These are phyloP conservation scores for Dothideomycetes sp. DNA, from an alignment of 2,329 filamentous ascomycete genomes.

Conservation along the genomic window DNA sequence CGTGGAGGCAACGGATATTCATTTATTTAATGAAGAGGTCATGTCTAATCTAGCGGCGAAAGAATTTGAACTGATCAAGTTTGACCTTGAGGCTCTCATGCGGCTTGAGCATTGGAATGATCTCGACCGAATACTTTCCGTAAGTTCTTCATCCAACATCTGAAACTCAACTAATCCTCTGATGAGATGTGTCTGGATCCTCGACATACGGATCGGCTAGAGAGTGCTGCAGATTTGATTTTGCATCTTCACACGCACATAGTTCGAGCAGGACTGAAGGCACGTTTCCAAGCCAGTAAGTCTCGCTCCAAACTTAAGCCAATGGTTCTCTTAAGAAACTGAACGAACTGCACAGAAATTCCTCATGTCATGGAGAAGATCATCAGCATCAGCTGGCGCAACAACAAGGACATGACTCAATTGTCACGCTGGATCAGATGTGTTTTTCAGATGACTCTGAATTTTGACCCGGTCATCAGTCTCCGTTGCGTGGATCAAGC, in stretches of 20 bases:
- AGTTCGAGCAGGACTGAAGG: slow-evolving; percentile 20
- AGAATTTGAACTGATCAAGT: slow-evolving; percentile 57
- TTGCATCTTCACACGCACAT: slow-evolving; percentile 34
- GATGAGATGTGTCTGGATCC: slow-evolving; percentile 7
- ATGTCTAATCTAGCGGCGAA: slow-evolving; percentile 47
- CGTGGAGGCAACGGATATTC: slow-evolving; percentile 29
- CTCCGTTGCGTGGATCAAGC: slow-evolving; percentile 58
- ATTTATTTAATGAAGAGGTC: slow-evolving; percentile 27
- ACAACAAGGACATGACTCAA: slow-evolving; percentile 45
- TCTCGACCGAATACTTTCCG: slow-evolving; percentile 51
- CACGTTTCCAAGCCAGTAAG: slow-evolving; percentile 22
- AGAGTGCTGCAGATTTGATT: slow-evolving; percentile 39
- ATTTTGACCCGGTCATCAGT: slow-evolving; percentile 19
- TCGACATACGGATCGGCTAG: slow-evolving; percentile 30
- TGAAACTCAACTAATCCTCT: not conserved
- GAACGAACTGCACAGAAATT: slow-evolving; percentile 15
- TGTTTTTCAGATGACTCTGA: slow-evolving; percentile 30
- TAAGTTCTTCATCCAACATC: slow-evolving; percentile 19
- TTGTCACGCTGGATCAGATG: slow-evolving; percentile 65
- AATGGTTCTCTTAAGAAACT: not conserved
- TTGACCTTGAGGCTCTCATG: slow-evolving; percentile 70
- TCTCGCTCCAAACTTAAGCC: not conserved
- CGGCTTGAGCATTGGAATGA: slow-evolving; percentile 59
- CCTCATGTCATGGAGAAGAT: slow-evolving; percentile 49
- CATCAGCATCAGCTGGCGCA: slow-evolving; percentile 55